phyloP scores from a whole-genome alignment of 371 early-diverging fungal species.

The Circinella umbellata region DNA sequence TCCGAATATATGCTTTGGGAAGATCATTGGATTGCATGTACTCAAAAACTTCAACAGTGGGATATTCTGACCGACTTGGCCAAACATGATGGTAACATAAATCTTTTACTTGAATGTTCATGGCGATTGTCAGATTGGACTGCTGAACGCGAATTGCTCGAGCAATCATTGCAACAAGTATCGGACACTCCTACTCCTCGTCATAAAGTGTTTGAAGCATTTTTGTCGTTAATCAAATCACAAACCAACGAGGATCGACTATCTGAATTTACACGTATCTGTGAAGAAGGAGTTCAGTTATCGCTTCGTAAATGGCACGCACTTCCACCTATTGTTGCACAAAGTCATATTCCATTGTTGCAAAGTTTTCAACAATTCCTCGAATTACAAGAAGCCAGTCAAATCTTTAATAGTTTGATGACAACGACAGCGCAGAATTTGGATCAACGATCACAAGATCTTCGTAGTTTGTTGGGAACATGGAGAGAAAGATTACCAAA shows the following conservation, averaged over 20 bases:
- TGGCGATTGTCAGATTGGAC: constrained; percentile 95
- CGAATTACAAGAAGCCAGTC: constrained; percentile 91
- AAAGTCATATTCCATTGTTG: constrained; percentile 85
- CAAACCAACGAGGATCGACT: constrained; percentile 68
- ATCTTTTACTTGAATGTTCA: constrained; percentile 85
- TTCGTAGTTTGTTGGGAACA: constrained; percentile 89
- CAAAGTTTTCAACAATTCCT: constrained; percentile 95
- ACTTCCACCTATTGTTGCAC: constrained; percentile 82
- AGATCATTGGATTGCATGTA: constrained; percentile 94
- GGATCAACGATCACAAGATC: constrained; percentile 83
- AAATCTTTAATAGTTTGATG: constrained; percentile 83
- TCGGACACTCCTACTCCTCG: constrained; percentile 69
- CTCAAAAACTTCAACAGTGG: constrained; percentile 98
- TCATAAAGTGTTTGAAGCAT: constrained; percentile 87
- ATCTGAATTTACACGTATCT: constrained; percentile 78
- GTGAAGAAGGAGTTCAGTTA: constrained; percentile 89
- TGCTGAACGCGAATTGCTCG: constrained; percentile 75
- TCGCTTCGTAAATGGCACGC: constrained; percentile 86
- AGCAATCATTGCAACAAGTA: constrained; percentile 63
- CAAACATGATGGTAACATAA: constrained; percentile 85
- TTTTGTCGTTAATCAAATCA: constrained; percentile 73
- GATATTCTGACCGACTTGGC: constrained; percentile 95
- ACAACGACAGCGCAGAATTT: constrained; percentile 80
- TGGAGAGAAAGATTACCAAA: constrained; percentile 99
- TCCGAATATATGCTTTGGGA: constrained; percentile 98